Evolutionary conservation across 352 stramenopile genomes (phyloP).

Genomic region (Phytophthora capsici): DNA sequence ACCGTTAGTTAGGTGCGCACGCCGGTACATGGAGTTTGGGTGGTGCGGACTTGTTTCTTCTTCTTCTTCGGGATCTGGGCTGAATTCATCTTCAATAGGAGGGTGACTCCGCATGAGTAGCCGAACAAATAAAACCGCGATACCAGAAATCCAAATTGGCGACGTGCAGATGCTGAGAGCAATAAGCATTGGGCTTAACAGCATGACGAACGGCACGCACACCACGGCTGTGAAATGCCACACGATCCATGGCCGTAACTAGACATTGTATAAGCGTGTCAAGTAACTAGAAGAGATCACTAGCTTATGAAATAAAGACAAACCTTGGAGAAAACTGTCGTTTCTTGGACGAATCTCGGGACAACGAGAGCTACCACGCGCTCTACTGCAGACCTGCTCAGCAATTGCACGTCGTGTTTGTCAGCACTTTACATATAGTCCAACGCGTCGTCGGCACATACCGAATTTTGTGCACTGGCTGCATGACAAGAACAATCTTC

Average conservation of each 20-base stretch:
- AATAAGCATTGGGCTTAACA: constrained; percentile 81
- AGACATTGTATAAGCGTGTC: background rate
- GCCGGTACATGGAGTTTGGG: constrained; percentile 59
- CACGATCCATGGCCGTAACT: constrained; percentile 67
- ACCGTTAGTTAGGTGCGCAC: constrained; percentile 43
- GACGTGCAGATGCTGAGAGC: constrained; percentile 79
- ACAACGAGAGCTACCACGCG: constrained; percentile 44
- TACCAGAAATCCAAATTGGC: constrained; percentile 72
- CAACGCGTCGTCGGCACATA: constrained; percentile 30
- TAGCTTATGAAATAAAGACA: background rate
- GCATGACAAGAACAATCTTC: constrained; percentile 44
- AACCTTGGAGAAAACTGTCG: constrained; percentile 50
- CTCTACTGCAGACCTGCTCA: constrained; percentile 38
- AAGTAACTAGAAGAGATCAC: constrained; percentile 6
- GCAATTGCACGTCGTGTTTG: constrained; percentile 11
- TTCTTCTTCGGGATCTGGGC: constrained; percentile 43
- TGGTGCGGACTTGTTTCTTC: constrained; percentile 49
- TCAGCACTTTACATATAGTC: constrained; percentile 20
- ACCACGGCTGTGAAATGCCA: constrained; percentile 74
- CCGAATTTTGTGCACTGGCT: constrained; percentile 59
- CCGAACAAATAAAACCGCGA: constrained; percentile 65
- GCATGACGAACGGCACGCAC: constrained; percentile 74
- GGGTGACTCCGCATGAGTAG: constrained; percentile 41
- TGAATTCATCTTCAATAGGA: constrained; percentile 50
- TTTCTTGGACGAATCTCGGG: constrained; percentile 47